Base-by-base conservation (phyloP, 2,329 filamentous ascomycete species). In the Knufia fluminis region DNA sequence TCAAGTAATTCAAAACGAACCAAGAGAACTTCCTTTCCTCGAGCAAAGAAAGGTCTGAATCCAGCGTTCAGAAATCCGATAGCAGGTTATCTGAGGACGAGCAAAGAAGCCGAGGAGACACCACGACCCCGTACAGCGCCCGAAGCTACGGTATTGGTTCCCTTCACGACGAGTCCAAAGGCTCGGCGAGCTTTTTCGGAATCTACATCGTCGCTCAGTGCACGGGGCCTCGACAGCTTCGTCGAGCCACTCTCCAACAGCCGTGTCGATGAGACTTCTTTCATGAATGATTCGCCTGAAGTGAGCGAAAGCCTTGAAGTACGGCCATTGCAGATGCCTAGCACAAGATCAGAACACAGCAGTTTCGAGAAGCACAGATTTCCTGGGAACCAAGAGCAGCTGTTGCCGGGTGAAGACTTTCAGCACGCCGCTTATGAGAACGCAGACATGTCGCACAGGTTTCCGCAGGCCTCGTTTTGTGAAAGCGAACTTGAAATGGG, bases 151-250 rank as follows among this genome's bases (percentile, higher is more conserved):
- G 44, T 46, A 17, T 19, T 46, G 33, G 44, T 46, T 9, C 44
- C 44, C 10, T 36, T 46, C 23, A 46, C 44, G 31, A 39, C 7
- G 22, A 46, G 31, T 38, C 44, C 44, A 4, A 36, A 46, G 31
- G 10, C 31, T 2, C 44, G 44, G 4, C 31, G 44, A 17, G 31
- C 44, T n/a, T 17, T 22, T 12, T 46, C 44, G 7, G 33, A 46
- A 2, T 19, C 31, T 4, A 14, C 32, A 17, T 4, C 7, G 26
- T 8, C 32, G 12, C 4, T 22, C 3, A 12, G 14, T 20, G 3
- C 12, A n/a, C 23, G 38, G 4, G 4, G 10, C 22, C 8, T 6
- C 17, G 16, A 22, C 16, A 22, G 3, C 38, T 19, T n/a, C 16
- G 7, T 24, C 6, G 38, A 23, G 7, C 38, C 22, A 17, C n/a